Conservation (phyloP, 2,329 filamentous ascomycete species). For the Beauveria sp. region DNA sequence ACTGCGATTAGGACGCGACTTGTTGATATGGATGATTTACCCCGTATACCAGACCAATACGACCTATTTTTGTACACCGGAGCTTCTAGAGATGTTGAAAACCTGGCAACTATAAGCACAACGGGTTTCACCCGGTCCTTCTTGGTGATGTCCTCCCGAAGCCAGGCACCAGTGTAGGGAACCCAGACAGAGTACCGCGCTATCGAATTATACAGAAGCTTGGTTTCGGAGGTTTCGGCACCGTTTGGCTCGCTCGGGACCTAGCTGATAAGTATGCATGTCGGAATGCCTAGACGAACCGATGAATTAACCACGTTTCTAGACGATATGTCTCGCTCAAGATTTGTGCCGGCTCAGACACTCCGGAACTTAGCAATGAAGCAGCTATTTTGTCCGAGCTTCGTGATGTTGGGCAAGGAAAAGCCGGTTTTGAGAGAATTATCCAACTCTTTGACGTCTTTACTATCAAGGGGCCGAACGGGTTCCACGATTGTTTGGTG, state of each 20-base stretch:
- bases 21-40: not conserved
- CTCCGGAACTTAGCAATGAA: not conserved
- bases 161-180: not conserved
- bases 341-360: not conserved
- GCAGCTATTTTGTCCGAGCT: not conserved
- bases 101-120: not conserved
- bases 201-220: not conserved
- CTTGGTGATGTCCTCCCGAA: not conserved
- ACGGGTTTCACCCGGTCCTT: not conserved
- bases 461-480: not conserved
- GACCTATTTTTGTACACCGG: not conserved
- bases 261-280: not conserved
- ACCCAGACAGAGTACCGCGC: not conserved
- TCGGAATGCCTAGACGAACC: too few relatives aligned
- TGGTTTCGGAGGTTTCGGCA: not conserved
- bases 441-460: not conserved
- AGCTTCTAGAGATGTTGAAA: not conserved
- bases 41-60: not conserved
- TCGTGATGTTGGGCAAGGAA: not conserved
- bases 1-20: not conserved
- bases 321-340: not conserved
- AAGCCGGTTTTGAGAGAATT: not conserved
- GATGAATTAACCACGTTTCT: not conserved
- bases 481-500: not conserved
- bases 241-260: not conserved